phyloP scores from a whole-genome alignment of 2,329 filamentous ascomycete species.

The Nigrospora sphaerica region DNA sequence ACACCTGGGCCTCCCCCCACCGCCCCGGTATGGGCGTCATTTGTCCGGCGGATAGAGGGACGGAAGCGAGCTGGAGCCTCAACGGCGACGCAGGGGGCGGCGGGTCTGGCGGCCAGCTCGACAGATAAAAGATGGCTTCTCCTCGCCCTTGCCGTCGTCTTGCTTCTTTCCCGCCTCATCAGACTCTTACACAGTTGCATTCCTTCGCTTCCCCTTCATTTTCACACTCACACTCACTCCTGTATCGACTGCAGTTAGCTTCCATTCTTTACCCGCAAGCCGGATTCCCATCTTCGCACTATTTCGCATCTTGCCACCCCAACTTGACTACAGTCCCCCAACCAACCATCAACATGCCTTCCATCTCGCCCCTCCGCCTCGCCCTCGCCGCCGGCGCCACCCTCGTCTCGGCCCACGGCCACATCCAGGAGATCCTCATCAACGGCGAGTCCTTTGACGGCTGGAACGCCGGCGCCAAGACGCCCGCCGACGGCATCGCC shows the following conservation, averaged over 20 bases:
- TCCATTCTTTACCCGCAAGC: slow-evolving; percentile 7
- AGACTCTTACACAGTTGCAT: slow-evolving; percentile 1
- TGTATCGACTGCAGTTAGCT: slow-evolving; percentile 8
- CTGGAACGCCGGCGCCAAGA: slow-evolving; percentile 9
- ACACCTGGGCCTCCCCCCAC: too few species aligned
- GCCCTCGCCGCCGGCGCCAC: slow-evolving; percentile 11
- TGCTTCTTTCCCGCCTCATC: not conserved
- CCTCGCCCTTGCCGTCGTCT: not conserved
- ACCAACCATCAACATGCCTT: slow-evolving; percentile 4
- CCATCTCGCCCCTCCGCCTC: slow-evolving; percentile 1
- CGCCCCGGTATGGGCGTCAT: too few species aligned
- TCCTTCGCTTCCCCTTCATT: slow-evolving; percentile 7
- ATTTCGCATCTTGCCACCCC: not conserved
- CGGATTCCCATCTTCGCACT: not conserved
- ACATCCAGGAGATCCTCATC: slow-evolving; percentile 14
- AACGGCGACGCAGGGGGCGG: too few species aligned
- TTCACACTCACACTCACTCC: slow-evolving; percentile 6
- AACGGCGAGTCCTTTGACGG: slow-evolving; percentile 11
- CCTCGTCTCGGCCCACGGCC: slow-evolving; percentile 12
- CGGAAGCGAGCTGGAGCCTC: too few species aligned
- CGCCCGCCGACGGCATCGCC: slow-evolving; percentile 14
- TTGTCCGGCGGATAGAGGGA: too few species aligned
- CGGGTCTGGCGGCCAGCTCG: too few species aligned
- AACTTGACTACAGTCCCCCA: too few species aligned
- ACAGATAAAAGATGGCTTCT: not conserved